These are phyloP conservation scores for Verticillium alfalfae DNA, from an alignment of 2,329 filamentous ascomycete species.

Conservation along the genomic window DNA sequence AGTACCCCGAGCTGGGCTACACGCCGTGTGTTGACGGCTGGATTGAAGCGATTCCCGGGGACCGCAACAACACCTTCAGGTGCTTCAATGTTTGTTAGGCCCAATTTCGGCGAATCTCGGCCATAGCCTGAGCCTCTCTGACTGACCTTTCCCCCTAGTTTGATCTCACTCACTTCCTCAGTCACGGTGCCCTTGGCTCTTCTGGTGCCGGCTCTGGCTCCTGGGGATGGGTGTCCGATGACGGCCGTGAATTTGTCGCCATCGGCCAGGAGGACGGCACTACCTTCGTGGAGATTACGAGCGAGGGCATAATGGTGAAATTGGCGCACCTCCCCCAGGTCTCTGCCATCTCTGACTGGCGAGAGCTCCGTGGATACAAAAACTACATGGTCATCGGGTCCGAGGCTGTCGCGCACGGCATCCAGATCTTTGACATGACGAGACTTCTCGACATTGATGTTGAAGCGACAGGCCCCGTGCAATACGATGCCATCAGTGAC, in stretches of 20 bases:
- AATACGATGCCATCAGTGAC: conserved; percentile 21
- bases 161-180: conserved; percentile 51
- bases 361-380: conserved; percentile 27
- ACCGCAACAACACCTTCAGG: conserved; percentile 39
- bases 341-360: conserved; percentile 18
- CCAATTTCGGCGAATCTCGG: too few species aligned
- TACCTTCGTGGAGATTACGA: conserved; percentile 36
- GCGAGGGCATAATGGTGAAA: conserved; percentile 31
- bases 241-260: conserved; percentile 39
- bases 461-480: conserved; percentile 25
- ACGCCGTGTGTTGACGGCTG: conserved; percentile 34
- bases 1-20: conserved; percentile 30
- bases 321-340: conserved; percentile 29
- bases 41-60: conserved; percentile 36
- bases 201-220: conserved; percentile 28
- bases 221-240: conserved; percentile 41
- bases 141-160: not conserved
- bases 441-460: conserved; percentile 41
- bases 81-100: conserved; percentile 33
- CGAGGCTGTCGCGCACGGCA: conserved; percentile 41
- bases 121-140: not conserved
- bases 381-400: conserved; percentile 31
- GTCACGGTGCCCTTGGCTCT: conserved; percentile 47
- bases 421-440: conserved; percentile 58
- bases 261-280: conserved; percentile 39